Conservation (phyloP, 768 basidiomycete genomes). For the Flagelloscypha sp. region DNA sequence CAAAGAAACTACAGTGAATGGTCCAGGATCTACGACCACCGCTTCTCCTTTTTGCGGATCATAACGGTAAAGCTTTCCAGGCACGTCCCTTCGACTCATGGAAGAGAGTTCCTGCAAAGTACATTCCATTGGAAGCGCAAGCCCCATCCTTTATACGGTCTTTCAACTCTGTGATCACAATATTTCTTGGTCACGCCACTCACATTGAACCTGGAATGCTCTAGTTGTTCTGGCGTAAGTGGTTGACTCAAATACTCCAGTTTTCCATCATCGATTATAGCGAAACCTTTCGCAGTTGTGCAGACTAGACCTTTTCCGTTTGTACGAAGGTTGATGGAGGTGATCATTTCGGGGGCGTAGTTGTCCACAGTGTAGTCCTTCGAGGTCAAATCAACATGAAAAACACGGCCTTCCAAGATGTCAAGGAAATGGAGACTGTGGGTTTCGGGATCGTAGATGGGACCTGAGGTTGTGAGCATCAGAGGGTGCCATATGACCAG, state of each 20-base stretch:
- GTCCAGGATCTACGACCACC: conserved; percentile 49
- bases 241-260: conserved; percentile 46
- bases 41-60: conserved; percentile 43
- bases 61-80: conserved; percentile 52
- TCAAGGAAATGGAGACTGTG: conserved; percentile 61
- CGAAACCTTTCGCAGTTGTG: conserved; percentile 51
- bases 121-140: conserved; percentile 56
- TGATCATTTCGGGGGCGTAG: conserved; percentile 33
- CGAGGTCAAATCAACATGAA: not conserved
- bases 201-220: conserved; percentile 56
- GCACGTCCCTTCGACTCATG: conserved; percentile 36
- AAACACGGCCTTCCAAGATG: conserved; percentile 29
- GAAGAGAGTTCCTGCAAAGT: conserved; percentile 56
- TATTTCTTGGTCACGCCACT: too few species aligned
- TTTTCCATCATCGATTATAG: conserved; percentile 35
- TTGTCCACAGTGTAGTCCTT: conserved; percentile 50
- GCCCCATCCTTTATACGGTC: too few species aligned
- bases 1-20: conserved; percentile 47
- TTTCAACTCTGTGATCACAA: too few species aligned
- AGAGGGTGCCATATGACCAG: conserved; percentile 9
- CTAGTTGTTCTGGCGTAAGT: conserved; percentile 30
- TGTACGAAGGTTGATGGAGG: conserved; percentile 48
- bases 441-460: conserved; percentile 49
- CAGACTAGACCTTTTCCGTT: conserved; percentile 44
- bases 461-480: conserved; percentile 32